phyloP scores from a whole-genome alignment of 805 yeast species.

The Teunomyces aglyptinius region DNA sequence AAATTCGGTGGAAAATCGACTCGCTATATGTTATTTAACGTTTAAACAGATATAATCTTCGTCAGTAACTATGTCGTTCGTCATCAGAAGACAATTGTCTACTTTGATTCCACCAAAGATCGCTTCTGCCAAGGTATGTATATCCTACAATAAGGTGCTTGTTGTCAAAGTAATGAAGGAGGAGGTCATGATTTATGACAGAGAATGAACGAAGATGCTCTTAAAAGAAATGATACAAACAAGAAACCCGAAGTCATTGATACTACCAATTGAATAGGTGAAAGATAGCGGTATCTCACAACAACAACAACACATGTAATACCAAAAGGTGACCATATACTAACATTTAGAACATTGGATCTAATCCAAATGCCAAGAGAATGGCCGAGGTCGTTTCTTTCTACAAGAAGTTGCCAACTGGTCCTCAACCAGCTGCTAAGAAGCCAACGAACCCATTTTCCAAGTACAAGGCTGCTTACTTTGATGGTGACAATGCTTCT shows the following conservation, averaged over 20 bases:
- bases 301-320: neutral
- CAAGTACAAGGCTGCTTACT: constrained; percentile 82
- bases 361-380: constrained; percentile 96
- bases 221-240: constrained; percentile 7
- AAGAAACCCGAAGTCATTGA: neutral
- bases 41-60: constrained; percentile 5
- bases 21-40: constrained; percentile 1
- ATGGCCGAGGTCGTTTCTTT: constrained; percentile 92
- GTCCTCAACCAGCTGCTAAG: constrained; percentile 75
- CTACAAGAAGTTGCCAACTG: constrained; percentile 95
- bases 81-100: constrained; percentile 89
- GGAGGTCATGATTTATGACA: neutral
- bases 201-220: no score
- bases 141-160: neutral
- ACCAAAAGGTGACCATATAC: constrained; percentile 13
- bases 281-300: neutral
- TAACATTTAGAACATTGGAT: constrained; percentile 72
- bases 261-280: no score
- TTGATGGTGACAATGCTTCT: constrained; percentile 78
- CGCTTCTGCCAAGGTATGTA: constrained; percentile 80
- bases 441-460: constrained; percentile 65
- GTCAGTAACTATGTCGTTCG: constrained; percentile 61
- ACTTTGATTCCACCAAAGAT: constrained; percentile 98
- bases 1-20: constrained; percentile 3
- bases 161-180: neutral